Conservation (phyloP, 2,329 filamentous ascomycete genomes). For the Camillea tinctor region DNA sequence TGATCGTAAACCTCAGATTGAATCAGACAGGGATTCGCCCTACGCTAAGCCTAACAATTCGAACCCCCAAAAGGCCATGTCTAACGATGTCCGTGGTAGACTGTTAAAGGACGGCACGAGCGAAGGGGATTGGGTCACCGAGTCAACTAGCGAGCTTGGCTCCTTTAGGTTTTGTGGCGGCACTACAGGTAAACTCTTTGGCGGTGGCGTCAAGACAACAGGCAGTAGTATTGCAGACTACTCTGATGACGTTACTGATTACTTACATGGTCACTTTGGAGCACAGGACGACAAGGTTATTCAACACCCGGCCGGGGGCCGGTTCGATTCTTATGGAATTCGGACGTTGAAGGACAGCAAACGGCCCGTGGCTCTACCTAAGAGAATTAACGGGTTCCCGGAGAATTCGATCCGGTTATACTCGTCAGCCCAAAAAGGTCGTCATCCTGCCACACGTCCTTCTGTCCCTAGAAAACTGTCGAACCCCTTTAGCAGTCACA, state of each 20-base stretch:
- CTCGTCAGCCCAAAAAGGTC: constrained; percentile 3
- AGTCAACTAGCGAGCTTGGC: constrained; percentile 32
- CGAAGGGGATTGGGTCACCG: constrained; percentile 40
- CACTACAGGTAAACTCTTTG: neutral
- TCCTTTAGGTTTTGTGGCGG: constrained; percentile 10
- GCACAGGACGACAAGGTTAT: constrained; percentile 22
- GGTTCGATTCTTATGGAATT: constrained; percentile 11
- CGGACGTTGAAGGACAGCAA: constrained; percentile 17
- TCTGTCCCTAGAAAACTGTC: constrained; percentile 3
- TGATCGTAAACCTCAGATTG: constrained; percentile 3
- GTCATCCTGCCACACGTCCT: neutral
- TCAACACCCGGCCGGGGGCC: constrained; percentile 10
- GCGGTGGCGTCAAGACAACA: constrained; percentile 19
- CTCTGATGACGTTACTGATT: constrained; percentile 34
- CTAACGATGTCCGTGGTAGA: neutral
- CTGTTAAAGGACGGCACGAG: constrained; percentile 18
- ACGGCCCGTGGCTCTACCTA: constrained; percentile 14
- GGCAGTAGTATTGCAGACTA: constrained; percentile 47
- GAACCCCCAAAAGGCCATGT: neutral
- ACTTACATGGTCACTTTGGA: constrained; percentile 7
- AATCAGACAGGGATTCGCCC: neutral
- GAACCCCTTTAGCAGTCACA: constrained; percentile 19
- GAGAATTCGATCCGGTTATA: constrained; percentile 17
- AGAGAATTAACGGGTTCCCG: constrained; percentile 11
- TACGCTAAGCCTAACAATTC: neutral